Conservation (phyloP, 2,329 filamentous ascomycete genomes). For the Fragosphaeria purpurea region DNA sequence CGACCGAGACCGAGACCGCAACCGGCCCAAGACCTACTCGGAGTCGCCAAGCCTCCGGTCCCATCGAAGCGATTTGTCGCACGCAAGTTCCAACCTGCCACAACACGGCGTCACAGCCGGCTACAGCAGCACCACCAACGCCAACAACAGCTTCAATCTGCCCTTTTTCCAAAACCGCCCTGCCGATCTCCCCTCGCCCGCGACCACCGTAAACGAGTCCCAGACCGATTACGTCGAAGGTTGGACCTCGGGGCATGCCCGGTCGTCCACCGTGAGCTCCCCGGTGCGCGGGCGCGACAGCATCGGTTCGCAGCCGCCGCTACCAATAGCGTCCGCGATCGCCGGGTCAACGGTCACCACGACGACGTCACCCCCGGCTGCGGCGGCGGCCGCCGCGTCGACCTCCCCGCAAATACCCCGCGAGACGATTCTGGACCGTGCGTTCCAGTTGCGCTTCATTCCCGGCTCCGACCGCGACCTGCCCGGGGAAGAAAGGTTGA, state of each 20-base stretch:
- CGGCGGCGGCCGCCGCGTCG: conserved; percentile 25
- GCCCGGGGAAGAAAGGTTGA: conserved; percentile 52
- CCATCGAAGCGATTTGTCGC: conserved; percentile 51
- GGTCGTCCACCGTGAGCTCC: conserved; percentile 48
- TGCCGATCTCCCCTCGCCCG: conserved; percentile 46
- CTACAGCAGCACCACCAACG: conserved; percentile 3
- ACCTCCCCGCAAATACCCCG: conserved; percentile 44
- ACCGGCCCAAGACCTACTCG: conserved; percentile 43
- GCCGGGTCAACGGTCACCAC: too few relatives aligned
- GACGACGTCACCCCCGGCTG: conserved; percentile 20
- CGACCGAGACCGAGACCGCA: conserved; percentile 35
- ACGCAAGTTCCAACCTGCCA: conserved; percentile 13
- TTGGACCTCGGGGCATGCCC: conserved; percentile 50
- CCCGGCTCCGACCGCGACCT: conserved; percentile 46
- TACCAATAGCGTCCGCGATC: not conserved
- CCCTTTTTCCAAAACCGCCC: conserved; percentile 25
- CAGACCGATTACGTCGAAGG: conserved; percentile 49
- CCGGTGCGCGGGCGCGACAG: conserved; percentile 45
- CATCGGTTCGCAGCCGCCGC: conserved; percentile 37
- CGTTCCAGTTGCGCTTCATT: conserved; percentile 53
- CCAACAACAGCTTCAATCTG: conserved; percentile 3
- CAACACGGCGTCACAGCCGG: conserved; percentile 3
- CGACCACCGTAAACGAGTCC: conserved; percentile 41
- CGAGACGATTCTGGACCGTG: conserved; percentile 58
- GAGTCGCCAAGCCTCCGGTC: conserved; percentile 52